Base-by-base conservation (phyloP, 2,329 filamentous ascomycete species). In the Corinectria fuckeliana region DNA sequence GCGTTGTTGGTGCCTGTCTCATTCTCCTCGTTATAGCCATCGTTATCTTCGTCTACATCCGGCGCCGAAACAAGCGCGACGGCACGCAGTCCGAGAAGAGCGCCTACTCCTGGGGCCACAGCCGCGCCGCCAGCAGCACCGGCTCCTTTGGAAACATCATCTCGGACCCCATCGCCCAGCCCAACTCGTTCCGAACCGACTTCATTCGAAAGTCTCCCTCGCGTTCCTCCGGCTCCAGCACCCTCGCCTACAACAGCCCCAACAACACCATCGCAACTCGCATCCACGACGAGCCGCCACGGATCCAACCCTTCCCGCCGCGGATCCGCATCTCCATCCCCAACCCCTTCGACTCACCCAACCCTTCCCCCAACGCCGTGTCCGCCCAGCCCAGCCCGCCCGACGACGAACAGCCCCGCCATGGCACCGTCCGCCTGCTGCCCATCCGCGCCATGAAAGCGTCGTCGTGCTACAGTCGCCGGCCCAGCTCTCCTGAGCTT, bases 101-200 rank as follows among this genome's bases (percentile, higher is more conserved):
- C 26, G 52, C 56, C 8, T 53, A 57, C 10, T 42, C 63, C 23
- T 65, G 68, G 21, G 59, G 55, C 32, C 54, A 47, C n/a, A 56
- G 30, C 18, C 28, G 50, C 49, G 64, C 44, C 45, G 64, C 57
- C 58, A 68, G 64, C 58, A 72, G 65, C 50, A 63, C 67, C 9
- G 64, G 64, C 38, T 66, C 64, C n/a, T 66, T 70, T 39, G 65
- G 69, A 39, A 82, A 82, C 66, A 79, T 86, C 67, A 82, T 88
- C 65, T 87, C 83, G 62, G 81, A 88, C 67, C 79, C 88, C 59
- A 79, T 88, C 57, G 75, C 83, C 45, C 71, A 76, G 54, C 67
- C 74, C 20, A 74, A 77, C 66, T 72, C 73, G 34, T 75, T 81
- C 59, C 80, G 84, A 51, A 80, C 78, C 34, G 85, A 87, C 67